phyloP scores from a whole-genome alignment of 108 stramenopile genomes.

The Aurantiochytrium sp. region DNA sequence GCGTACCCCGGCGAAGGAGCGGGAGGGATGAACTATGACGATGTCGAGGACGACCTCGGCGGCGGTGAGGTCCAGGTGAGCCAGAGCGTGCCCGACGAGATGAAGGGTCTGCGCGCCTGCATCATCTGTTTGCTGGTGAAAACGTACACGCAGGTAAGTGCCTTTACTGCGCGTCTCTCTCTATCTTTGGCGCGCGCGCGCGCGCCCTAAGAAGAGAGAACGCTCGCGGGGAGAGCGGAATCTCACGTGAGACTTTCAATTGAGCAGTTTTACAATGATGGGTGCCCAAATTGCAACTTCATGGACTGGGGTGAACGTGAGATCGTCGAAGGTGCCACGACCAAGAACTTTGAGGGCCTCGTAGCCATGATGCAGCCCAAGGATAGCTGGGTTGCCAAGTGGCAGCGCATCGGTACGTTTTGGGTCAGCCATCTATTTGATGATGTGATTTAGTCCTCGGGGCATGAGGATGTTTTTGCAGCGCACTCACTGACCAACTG shows the following conservation, averaged over 20 bases:
- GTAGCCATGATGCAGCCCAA: neutral
- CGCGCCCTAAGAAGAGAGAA: neutral
- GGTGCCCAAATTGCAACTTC: neutral
- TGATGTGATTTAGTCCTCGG: neutral
- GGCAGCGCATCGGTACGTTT: neutral
- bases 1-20: neutral
- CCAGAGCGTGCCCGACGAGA: neutral
- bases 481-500: no score
- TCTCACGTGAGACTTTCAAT: neutral
- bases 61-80: neutral
- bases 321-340: neutral
- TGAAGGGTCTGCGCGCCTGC: conserved; percentile 24
- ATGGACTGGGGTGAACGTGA: neutral
- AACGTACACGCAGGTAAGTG: conserved; percentile 11
- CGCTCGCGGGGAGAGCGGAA: neutral
- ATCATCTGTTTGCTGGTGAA: conserved; percentile 17
- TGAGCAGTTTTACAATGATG: neutral
- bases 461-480: no score
- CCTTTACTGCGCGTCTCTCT: neutral
- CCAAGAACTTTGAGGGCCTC: neutral
- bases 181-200: neutral
- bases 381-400: conserved; percentile 1
- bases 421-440: neutral
- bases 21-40: neutral
- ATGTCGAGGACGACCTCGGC: neutral